These are phyloP conservation scores for Penicillium sp. DNA, from an alignment of 2,329 filamentous ascomycete species.

Conservation along the genomic window DNA sequence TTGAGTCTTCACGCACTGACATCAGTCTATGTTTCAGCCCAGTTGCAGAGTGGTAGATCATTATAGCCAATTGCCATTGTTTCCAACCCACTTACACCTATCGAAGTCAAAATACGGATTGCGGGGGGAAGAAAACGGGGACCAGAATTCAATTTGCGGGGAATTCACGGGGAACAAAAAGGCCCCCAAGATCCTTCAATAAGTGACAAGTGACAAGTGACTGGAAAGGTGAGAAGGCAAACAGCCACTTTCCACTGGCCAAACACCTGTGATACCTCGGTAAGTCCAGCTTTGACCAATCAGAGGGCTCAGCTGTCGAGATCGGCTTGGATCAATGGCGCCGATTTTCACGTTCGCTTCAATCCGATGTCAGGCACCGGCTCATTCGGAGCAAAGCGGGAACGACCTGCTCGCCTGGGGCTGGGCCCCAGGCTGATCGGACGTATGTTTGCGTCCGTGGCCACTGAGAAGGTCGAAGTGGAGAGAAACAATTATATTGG, in stretches of 20 bases:
- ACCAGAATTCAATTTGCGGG: constrained; percentile 1
- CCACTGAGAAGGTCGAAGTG: not conserved
- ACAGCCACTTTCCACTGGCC: not conserved
- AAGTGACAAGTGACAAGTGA: not conserved
- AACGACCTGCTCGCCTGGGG: not conserved
- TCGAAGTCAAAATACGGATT: not conserved
- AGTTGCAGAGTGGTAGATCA: constrained; percentile 1
- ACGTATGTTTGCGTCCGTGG: not conserved
- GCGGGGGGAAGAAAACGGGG: not conserved
- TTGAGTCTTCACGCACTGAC: not conserved
- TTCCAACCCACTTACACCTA: not conserved
- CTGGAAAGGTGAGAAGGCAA: not conserved
- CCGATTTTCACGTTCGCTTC: not conserved
- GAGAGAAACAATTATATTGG: not conserved
- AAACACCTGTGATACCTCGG: constrained; percentile 22
- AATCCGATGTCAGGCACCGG: not conserved
- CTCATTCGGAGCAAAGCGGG: not conserved
- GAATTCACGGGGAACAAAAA: not conserved
- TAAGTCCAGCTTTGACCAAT: constrained; percentile 14
- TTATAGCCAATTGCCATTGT: not conserved
- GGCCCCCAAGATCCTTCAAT: not conserved
- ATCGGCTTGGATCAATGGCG: not conserved
- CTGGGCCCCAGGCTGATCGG: not conserved
- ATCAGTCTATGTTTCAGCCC: not conserved
- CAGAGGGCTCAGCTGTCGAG: not conserved